These are phyloP conservation scores for Talaromyces sp. DNA, from an alignment of 2,329 filamentous ascomycete genomes.

Conservation along the genomic window DNA sequence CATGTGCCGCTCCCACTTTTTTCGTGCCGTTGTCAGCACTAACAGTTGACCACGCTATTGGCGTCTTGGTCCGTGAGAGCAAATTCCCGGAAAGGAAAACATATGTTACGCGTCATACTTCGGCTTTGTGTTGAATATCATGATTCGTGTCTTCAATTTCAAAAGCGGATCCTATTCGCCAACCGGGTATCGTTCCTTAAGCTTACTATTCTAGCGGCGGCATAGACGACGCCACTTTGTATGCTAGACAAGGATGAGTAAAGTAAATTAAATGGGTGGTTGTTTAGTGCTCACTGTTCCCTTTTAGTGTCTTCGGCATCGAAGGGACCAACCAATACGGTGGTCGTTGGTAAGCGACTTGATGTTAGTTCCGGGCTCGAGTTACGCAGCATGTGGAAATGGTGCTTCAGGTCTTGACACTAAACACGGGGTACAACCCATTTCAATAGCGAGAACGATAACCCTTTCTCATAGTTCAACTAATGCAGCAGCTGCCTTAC, in stretches of 20 bases:
- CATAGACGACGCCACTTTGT: not conserved
- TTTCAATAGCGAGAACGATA: not conserved
- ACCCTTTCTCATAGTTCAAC: not conserved
- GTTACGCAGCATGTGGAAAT: not conserved
- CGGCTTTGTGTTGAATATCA: not conserved
- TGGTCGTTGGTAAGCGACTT: not conserved
- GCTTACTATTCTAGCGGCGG: not conserved
- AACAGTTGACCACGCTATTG: not conserved
- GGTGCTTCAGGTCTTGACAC: not conserved
- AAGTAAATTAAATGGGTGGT: not conserved
- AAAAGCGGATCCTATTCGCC: not conserved
- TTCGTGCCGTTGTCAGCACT: not conserved
- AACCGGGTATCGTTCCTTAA: not conserved
- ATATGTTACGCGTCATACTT: not conserved
- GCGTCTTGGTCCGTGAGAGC: not conserved
- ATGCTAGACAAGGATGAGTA: not conserved
- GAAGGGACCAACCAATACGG: no score
- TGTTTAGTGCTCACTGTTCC: no score
- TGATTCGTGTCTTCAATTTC: not conserved
- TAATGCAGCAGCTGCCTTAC: not conserved
- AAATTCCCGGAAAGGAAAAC: not conserved
- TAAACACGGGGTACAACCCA: not conserved
- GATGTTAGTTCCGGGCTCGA: not conserved
- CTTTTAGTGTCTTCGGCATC: no score
- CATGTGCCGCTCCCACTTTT: not conserved